Conservation (phyloP, 768 basidiomycete genomes). For the Panaeolus papilionaceus region DNA sequence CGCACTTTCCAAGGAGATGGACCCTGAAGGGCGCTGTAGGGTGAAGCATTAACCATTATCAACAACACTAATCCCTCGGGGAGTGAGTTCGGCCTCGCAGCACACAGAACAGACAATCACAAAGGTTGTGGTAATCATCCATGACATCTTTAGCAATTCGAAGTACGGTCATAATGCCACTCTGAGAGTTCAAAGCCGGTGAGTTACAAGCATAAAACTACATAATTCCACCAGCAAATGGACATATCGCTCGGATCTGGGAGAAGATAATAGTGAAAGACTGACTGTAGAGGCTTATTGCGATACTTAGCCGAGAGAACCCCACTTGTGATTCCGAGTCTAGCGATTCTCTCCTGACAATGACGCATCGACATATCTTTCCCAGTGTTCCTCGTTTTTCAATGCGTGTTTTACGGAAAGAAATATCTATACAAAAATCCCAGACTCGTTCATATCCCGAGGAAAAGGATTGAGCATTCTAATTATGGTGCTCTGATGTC, state of each 20-base stretch:
- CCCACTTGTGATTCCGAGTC: slow-evolving; percentile 13
- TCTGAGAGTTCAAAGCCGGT: background rate
- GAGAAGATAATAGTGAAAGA: background rate
- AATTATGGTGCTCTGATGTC: background rate
- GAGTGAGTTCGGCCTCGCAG: background rate
- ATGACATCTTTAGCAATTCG: background rate
- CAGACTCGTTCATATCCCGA: background rate
- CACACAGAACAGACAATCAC: background rate
- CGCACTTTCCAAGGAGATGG: background rate
- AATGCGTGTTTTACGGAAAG: slow-evolving; percentile 6
- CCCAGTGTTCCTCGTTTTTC: slow-evolving; percentile 1
- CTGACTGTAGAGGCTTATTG: background rate
- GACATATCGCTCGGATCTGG: slow-evolving; percentile 8
- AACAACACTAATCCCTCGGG: background rate
- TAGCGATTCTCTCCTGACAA: background rate
- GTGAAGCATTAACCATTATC: background rate
- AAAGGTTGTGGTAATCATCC: background rate
- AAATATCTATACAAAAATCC: background rate
- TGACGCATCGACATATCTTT: background rate
- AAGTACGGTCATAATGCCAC: background rate
- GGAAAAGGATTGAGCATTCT: slow-evolving; percentile 5
- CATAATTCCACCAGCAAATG: background rate
- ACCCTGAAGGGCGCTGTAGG: background rate
- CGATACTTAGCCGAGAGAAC: background rate
- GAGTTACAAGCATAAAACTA: background rate